Percentiles rank a stretch among this genome's conserved stretches.
These are phyloP conservation scores for Plenodomus biglobosus DNA, from an alignment of 2,329 filamentous ascomycete species.

Conservation along the genomic window DNA sequence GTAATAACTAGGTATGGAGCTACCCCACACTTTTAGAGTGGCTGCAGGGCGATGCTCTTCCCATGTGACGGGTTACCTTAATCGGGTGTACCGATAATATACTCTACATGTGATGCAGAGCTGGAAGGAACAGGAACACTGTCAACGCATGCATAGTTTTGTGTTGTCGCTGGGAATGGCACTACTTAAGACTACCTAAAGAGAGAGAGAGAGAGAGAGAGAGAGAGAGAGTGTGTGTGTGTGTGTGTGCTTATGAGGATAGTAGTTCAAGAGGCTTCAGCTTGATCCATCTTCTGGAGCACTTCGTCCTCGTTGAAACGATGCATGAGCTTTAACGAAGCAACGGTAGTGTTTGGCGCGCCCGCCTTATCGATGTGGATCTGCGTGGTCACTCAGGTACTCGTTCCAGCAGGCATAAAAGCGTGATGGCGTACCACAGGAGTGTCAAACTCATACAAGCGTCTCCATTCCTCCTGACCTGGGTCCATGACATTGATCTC, in stretches of 20 bases:
- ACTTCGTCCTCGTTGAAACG: conserved; percentile 70
- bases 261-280: conserved; percentile 22
- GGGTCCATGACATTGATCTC: conserved; percentile 70
- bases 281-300: conserved; percentile 66
- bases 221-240: no score
- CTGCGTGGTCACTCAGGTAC: conserved; percentile 41
- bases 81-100: background rate
- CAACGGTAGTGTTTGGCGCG: conserved; percentile 54
- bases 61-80: background rate
- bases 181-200: no score
- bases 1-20: background rate
- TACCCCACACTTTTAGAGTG: conserved; percentile 3
- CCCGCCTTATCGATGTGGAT: conserved; percentile 63
- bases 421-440: conserved; percentile 63
- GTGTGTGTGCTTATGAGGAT: no score
- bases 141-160: no score
- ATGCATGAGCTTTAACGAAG: conserved; percentile 75
- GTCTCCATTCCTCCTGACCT: conserved; percentile 65
- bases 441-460: conserved; percentile 78
- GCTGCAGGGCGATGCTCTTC: background rate
- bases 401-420: conserved; percentile 7
- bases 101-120: no score
- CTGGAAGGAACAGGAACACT: no score
- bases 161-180: no score
- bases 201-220: no score